Evolutionary conservation across 1,284 basidiomycete species (phyloP).

Genomic region (Malassezia slooffiae): DNA sequence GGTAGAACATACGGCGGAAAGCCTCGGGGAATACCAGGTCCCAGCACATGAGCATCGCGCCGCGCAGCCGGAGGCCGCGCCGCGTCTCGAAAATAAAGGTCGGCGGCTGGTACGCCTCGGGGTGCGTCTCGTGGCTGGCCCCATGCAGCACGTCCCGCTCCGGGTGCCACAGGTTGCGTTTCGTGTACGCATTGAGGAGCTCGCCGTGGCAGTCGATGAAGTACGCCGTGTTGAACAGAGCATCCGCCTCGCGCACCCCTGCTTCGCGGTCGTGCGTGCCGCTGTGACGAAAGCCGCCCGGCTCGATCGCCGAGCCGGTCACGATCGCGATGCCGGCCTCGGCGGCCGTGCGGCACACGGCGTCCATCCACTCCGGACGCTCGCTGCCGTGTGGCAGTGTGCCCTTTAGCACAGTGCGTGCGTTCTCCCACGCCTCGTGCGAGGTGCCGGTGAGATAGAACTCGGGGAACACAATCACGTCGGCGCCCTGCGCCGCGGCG

Average conservation of each 20-base stretch:
- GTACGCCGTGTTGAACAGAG: conserved; percentile 41
- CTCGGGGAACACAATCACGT: conserved; percentile 41
- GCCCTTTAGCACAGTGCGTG: conserved; percentile 2
- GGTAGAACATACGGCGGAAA: conserved; percentile 27
- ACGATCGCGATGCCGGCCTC: conserved; percentile 32
- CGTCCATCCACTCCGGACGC: background rate
- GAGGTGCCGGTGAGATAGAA: conserved; percentile 41
- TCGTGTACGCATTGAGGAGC: conserved; percentile 35
- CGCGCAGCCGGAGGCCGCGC: conserved; percentile 26
- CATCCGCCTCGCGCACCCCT: background rate
- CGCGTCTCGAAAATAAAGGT: conserved; percentile 34
- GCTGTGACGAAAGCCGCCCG: conserved; percentile 17
- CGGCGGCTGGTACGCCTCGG: conserved; percentile 19
- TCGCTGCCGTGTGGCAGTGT: background rate
- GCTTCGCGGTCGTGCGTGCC: conserved; percentile 11
- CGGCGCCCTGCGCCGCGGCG: conserved; percentile 18
- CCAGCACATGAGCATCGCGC: conserved; percentile 41
- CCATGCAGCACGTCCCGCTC: conserved; percentile 29
- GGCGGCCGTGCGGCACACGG: conserved; percentile 1
- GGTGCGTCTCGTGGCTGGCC: conserved; percentile 25
- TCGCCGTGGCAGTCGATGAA: conserved; percentile 28
- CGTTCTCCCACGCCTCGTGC: conserved; percentile 24
- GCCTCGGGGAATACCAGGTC: conserved; percentile 37
- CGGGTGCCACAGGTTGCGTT: conserved; percentile 43
- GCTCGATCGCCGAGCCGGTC: conserved; percentile 39